Percentiles rank a stretch among this genome's conserved stretches.
Conservation (phyloP, 805 yeast genomes). For the Kluyveromyces siamensis region DNA sequence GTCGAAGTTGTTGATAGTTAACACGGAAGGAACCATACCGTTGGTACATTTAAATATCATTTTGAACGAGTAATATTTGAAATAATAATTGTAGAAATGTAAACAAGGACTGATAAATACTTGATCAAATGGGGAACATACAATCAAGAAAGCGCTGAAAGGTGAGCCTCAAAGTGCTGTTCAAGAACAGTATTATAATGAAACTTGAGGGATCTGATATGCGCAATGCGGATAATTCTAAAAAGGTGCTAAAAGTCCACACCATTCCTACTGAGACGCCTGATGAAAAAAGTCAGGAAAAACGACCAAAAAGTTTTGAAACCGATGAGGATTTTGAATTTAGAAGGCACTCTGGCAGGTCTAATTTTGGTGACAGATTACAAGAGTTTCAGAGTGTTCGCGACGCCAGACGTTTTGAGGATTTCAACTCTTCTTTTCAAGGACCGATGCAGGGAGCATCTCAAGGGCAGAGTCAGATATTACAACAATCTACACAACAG, state of each 20-base stretch:
- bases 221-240: neutral
- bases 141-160: neutral
- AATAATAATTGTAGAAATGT: neutral
- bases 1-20: too few relatives aligned
- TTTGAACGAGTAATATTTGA: neutral
- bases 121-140: neutral
- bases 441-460: neutral
- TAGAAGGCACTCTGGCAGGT: slow-evolving; percentile 22
- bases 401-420: slow-evolving; percentile 25
- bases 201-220: neutral
- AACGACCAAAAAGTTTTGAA: slow-evolving; percentile 12
- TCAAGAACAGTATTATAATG: neutral
- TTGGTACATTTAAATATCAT: neutral
- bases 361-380: slow-evolving; percentile 22
- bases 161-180: neutral
- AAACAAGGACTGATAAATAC: neutral
- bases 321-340: slow-evolving; percentile 26
- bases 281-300: neutral
- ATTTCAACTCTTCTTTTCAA: slow-evolving; percentile 24
- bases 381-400: slow-evolving; percentile 15
- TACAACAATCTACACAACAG: neutral
- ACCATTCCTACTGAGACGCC: slow-evolving; percentile 8
- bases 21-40: too few relatives aligned
- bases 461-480: neutral
- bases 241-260: slow-evolving; percentile 7